These are phyloP conservation scores for Torrubiella hemipterigena DNA, from an alignment of 2,329 filamentous ascomycete genomes.

Conservation along the genomic window DNA sequence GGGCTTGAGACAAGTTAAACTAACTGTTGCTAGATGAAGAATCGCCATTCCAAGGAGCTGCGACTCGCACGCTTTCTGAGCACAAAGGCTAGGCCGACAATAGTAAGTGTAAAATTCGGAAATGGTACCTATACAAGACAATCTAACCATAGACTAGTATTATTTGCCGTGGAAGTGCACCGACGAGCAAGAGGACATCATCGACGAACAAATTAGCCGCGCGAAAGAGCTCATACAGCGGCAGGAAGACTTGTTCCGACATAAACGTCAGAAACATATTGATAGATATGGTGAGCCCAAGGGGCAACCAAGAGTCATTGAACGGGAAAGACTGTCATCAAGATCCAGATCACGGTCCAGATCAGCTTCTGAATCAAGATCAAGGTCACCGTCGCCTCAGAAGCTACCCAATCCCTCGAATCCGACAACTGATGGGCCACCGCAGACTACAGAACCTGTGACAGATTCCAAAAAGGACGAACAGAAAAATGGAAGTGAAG, in stretches of 20 bases:
- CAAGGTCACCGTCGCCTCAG: no score
- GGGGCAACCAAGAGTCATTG: conserved; percentile 9
- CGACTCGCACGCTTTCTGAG: conserved; percentile 60
- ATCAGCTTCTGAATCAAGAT: no score
- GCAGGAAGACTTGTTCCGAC: conserved; percentile 53
- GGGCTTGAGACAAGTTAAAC: neutral
- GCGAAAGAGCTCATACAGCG: conserved; percentile 49
- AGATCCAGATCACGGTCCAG: no score
- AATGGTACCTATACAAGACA: neutral
- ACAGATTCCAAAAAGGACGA: neutral
- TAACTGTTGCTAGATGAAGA: conserved; percentile 51
- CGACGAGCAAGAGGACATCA: conserved; percentile 53
- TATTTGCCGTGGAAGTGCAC: conserved; percentile 76
- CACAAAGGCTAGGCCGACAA: conserved; percentile 57
- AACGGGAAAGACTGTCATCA: no score
- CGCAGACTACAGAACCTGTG: neutral
- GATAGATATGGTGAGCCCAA: conserved; percentile 14
- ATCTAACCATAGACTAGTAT: no score
- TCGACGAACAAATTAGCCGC: conserved; percentile 58
- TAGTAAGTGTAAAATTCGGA: conserved; percentile 44
- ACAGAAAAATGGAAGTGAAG: neutral
- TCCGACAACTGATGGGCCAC: neutral
- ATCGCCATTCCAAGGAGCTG: conserved; percentile 60
- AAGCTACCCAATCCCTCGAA: no score
- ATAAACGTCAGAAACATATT: conserved; percentile 26